Conservation (phyloP, 768 basidiomycete species). For the Dentipellis sp. region DNA sequence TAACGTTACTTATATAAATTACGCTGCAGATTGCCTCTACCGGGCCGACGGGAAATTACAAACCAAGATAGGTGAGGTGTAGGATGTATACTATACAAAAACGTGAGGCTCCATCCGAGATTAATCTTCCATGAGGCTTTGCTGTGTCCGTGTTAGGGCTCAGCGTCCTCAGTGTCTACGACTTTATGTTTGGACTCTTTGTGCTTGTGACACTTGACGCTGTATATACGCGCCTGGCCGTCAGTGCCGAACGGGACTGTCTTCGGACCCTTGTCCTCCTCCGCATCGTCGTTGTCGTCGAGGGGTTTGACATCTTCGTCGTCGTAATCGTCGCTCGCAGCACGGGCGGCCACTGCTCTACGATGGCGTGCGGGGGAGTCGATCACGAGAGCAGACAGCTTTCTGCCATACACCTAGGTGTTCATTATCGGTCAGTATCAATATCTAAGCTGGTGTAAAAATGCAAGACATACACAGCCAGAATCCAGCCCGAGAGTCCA, state of each 20-base stretch:
- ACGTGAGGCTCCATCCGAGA: no score
- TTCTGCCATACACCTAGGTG: conserved; percentile 43
- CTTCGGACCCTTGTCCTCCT: conserved; percentile 11
- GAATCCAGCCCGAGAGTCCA: conserved; percentile 85
- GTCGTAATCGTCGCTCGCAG: conserved; percentile 17
- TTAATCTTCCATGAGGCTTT: no score
- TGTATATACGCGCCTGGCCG: conserved; percentile 34
- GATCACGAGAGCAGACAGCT: conserved; percentile 59
- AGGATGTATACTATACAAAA: no score
- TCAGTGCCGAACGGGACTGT: conserved; percentile 48
- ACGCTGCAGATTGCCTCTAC: no score
- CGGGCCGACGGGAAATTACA: no score
- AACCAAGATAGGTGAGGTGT: no score
- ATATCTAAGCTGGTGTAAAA: background rate
- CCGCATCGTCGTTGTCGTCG: conserved; percentile 17
- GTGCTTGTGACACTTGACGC: conserved; percentile 34
- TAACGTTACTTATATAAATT: no score
- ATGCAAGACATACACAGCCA: conserved; percentile 50
- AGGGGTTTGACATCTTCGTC: conserved; percentile 14
- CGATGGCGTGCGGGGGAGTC: conserved; percentile 13
- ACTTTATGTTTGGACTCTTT: background rate
- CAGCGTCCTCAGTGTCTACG: background rate
- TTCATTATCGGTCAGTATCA: no score
- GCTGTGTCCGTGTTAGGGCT: no score
- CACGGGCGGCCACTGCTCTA: conserved; percentile 10